Evolutionary conservation across 208 protist species (phyloP).

Genomic region (Polymyxa betae): DNA sequence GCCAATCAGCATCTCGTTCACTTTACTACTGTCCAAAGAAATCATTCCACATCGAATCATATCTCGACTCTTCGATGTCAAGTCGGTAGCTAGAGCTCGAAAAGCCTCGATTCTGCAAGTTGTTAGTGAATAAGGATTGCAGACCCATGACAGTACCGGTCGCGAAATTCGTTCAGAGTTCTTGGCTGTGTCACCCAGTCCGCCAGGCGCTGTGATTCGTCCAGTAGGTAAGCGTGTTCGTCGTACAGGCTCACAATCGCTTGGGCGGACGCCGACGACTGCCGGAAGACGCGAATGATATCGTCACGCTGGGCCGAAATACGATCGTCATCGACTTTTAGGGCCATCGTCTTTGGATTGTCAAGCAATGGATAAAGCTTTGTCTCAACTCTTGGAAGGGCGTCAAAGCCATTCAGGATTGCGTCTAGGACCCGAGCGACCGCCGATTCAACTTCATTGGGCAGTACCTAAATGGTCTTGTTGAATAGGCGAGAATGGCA

Average conservation of each 20-base stretch:
- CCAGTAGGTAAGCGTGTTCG: slow-evolving; percentile 44
- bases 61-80: background rate
- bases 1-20: slow-evolving; percentile 17
- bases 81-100: background rate
- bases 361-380: slow-evolving; percentile 40
- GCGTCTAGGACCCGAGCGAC: background rate
- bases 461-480: background rate
- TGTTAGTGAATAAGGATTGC: background rate
- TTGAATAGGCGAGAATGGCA: no score
- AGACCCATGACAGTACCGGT: background rate
- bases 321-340: slow-evolving; percentile 9
- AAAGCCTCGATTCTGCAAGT: background rate
- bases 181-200: slow-evolving; percentile 11
- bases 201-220: slow-evolving; percentile 38
- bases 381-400: background rate
- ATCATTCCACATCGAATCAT: background rate
- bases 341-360: background rate
- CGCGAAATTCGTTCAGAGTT: background rate
- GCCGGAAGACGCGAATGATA: slow-evolving; percentile 8
- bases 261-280: background rate
- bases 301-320: background rate
- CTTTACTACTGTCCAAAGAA: background rate
- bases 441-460: background rate
- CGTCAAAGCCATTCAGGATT: background rate
- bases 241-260: slow-evolving; percentile 38